Evolutionary conservation across 768 basidiomycete species (phyloP).

Genomic region (Cystobasidium tubakii): DNA sequence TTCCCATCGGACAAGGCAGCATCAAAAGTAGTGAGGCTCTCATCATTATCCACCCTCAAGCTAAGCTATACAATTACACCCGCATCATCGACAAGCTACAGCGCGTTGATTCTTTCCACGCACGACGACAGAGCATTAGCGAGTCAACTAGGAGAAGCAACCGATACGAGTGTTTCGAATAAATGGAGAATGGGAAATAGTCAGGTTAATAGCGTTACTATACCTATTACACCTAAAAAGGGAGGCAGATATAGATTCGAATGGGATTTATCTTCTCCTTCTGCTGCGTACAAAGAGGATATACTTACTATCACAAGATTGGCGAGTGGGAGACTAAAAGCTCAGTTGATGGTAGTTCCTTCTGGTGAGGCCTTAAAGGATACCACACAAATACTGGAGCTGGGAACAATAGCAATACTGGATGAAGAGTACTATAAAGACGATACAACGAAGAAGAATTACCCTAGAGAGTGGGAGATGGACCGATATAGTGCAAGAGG

Average conservation of each 20-base stretch:
- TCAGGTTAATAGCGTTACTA: background rate
- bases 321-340: background rate
- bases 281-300: conserved; percentile 12
- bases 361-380: background rate
- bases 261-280: conserved; percentile 27
- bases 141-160: background rate
- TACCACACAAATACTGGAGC: background rate
- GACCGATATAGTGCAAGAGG: conserved; percentile 32
- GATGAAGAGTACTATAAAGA: conserved; percentile 20
- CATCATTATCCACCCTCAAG: conserved; percentile 25
- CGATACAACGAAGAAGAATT: background rate
- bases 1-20: conserved; percentile 18
- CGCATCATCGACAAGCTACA: background rate
- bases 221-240: conserved; percentile 21
- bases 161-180: background rate
- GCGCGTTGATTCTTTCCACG: conserved; percentile 4
- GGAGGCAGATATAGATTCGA: conserved; percentile 32
- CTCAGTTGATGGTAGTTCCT: conserved; percentile 8
- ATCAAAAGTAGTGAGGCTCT: conserved; percentile 4
- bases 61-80: conserved; percentile 7
- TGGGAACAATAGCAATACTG: conserved; percentile 3
- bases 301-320: conserved; percentile 25
- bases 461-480: conserved; percentile 40
- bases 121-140: background rate
- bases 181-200: background rate